phyloP scores from a whole-genome alignment of 2,329 filamentous ascomycete species.

The Cladophialophora immunda region DNA sequence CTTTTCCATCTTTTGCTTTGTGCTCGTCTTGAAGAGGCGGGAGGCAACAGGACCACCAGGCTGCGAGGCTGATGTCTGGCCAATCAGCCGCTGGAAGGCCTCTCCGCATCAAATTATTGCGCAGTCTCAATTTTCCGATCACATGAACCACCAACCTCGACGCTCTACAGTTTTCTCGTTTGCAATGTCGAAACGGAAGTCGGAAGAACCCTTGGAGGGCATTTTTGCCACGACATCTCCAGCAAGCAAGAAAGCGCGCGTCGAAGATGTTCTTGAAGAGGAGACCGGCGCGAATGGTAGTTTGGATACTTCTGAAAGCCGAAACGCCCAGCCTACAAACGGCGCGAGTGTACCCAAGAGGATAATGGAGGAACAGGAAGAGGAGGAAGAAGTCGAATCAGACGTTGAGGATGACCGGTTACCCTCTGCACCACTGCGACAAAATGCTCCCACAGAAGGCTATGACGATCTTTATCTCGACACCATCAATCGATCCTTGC shows the following conservation, averaged over 20 bases:
- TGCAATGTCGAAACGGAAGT: conserved; percentile 57
- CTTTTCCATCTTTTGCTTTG: neutral
- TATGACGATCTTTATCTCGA: conserved; percentile 98
- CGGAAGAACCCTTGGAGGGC: conserved; percentile 53
- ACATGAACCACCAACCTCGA: neutral
- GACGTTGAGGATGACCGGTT: conserved; percentile 50
- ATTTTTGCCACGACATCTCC: conserved; percentile 49
- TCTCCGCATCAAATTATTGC: conserved; percentile 19
- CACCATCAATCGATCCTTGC: conserved; percentile 89
- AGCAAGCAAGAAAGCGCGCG: conserved; percentile 54
- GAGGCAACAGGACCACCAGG: neutral
- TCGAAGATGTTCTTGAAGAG: conserved; percentile 48
- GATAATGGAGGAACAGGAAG: conserved; percentile 42
- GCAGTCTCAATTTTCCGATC: conserved; percentile 9
- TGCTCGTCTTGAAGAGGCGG: neutral
- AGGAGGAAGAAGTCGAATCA: conserved; percentile 45
- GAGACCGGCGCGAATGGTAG: conserved; percentile 8
- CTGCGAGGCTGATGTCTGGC: conserved; percentile 7
- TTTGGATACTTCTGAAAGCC: neutral
- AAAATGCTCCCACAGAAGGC: conserved; percentile 81
- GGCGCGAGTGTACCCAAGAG: conserved; percentile 10
- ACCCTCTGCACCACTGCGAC: conserved; percentile 62
- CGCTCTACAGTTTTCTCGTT: neutral
- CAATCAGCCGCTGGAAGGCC: conserved; percentile 32
- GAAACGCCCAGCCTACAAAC: conserved; percentile 12